These are phyloP conservation scores for Boletellus sp. DNA, from an alignment of 768 basidiomycete genomes.

Conservation along the genomic window DNA sequence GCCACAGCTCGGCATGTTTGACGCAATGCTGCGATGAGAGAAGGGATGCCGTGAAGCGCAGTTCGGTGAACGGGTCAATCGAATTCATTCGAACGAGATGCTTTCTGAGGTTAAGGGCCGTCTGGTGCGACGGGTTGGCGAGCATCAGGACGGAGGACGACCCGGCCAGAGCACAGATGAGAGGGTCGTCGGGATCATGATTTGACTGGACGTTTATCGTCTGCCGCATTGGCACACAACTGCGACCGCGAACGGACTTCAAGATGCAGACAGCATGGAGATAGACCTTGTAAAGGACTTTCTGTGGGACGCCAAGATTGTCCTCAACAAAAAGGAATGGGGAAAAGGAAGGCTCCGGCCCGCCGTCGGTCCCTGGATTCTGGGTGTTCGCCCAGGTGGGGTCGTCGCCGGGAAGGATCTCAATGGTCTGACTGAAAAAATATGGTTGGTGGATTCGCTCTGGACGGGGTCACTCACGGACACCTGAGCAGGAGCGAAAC, in stretches of 20 bases:
- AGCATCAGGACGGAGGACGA: slow-evolving; percentile 53
- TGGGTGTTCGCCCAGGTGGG: slow-evolving; percentile 39
- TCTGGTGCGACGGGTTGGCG: slow-evolving; percentile 66
- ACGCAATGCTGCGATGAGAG: slow-evolving; percentile 51
- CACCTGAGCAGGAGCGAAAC: slow-evolving; percentile 18
- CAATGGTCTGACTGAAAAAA: slow-evolving; percentile 40
- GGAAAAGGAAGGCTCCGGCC: slow-evolving; percentile 19
- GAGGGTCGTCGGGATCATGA: slow-evolving; percentile 3
- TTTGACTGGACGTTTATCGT: not conserved
- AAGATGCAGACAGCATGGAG: slow-evolving; percentile 40
- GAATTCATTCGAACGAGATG: slow-evolving; percentile 39
- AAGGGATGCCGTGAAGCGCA: slow-evolving; percentile 44
- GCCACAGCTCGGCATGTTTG: slow-evolving; percentile 68
- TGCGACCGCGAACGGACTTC: slow-evolving; percentile 23
- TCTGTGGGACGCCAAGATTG: slow-evolving; percentile 65
- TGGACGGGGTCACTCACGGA: slow-evolving; percentile 22
- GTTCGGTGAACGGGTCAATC: slow-evolving; percentile 43
- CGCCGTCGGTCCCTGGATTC: slow-evolving; percentile 7
- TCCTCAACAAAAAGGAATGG: slow-evolving; percentile 57
- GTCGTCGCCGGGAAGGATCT: slow-evolving; percentile 59
- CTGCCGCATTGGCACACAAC: not conserved
- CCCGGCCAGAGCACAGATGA: slow-evolving; percentile 20
- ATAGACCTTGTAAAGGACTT: slow-evolving; percentile 51
- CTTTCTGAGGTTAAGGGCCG: slow-evolving; percentile 62
- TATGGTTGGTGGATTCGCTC: not conserved